Evolutionary conservation across 2,329 filamentous ascomycete genomes (phyloP), one percentile per base, ranked within the genome.

Genomic region (Diaporthe vexans): DNA sequence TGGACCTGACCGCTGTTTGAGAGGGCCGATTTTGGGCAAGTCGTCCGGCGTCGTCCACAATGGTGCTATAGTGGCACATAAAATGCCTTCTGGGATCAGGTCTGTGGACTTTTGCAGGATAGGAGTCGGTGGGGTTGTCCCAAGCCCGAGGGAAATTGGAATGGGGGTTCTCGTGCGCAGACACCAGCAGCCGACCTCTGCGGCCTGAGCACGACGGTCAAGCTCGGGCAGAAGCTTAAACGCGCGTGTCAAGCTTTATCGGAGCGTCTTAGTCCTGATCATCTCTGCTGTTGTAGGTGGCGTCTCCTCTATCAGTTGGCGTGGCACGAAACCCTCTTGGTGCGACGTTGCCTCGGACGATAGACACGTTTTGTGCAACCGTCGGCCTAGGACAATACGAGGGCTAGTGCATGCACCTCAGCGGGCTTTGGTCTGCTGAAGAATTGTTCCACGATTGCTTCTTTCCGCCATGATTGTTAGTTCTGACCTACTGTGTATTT

Each of bases 81-180:
- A 40, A 29, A 56, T 57, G 26, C n/a, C 21, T 58, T 21, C 21
- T 68, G 52, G 59, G 43, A 46, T 37, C 21, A 35, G 35, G 24
- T 15, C 61, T 40, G 46, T 40, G 46, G 24, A 24, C 35, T 65
- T 65, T 26, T 67, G 40, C 54, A 19, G 11, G 9, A 59, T 58
- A 74, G 35, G 21, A 72, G 70, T 67, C 58, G 54, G 57, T 63
- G 58, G 51, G 54, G 70, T 40, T 35, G 54, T 29, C 29, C 33
- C 33, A 71, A 33, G 70, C 10, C 24, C 35, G 33, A 43, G 70
- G 70, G 73, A 74, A 48, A 74, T 73, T 74, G 54, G 43, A 35
- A 74, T 72, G 73, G 73, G 70, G 70, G 61, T n/a, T 26, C 7
- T 40, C 24, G 26, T 29, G 70, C 73, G 73, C 73, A 73, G 48